Evolutionary conservation across 1,139 yeast genomes (phyloP), one percentile per base, ranked within the genome.

Genomic region (Geotrichum cucujoidarum): DNA sequence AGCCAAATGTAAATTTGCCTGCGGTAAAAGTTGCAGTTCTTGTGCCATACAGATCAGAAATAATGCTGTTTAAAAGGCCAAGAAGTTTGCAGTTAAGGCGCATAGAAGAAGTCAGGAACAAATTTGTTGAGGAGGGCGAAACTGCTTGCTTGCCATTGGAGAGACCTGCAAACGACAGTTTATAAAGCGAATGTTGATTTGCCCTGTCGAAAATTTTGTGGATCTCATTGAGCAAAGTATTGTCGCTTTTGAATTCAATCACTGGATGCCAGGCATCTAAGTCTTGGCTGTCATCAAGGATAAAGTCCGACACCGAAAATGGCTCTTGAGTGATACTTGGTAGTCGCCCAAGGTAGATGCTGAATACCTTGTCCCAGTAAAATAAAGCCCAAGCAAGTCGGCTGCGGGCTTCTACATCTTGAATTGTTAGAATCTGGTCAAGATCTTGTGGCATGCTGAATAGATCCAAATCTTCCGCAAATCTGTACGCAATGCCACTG

Each of bases 331-430:
- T 25, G 11, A 49, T 35, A 20, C 43, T 43, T 4, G 53, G 53
- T 11, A 49, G 48, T 27, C 53, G 42, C 2, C 50, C 48, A 4
- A 46, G 30, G 18, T 46, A 49, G 7, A 46, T 37, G 21, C 53
- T 49, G 31, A 49, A 40, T 8, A 31, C 43, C 14, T 49, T 47
- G 29, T 49, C 53, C 53, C 53, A 49, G 20, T 43, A 40, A 41
- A 49, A 49, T 3, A 41, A 21, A 24, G 53, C 47, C 49, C 49
- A 46, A 2, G 46, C 48, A 1, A 47, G 21, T 29, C 53, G 39
- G n/a, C 36, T 43, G 14, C 49, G 32, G n/a, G 47, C 41, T 20
- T 49, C 53, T 16, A 47, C 47, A 20, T 46, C 34, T 29, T 40
- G 43, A 35, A 49, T 40, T 4, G 49, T 22, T 11, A 49, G 17